A percentile compares a stretch with the other conserved stretches of the same genome.
Conservation (phyloP, 2,329 filamentous ascomycete genomes). For the Diaporthe citriasiana region DNA sequence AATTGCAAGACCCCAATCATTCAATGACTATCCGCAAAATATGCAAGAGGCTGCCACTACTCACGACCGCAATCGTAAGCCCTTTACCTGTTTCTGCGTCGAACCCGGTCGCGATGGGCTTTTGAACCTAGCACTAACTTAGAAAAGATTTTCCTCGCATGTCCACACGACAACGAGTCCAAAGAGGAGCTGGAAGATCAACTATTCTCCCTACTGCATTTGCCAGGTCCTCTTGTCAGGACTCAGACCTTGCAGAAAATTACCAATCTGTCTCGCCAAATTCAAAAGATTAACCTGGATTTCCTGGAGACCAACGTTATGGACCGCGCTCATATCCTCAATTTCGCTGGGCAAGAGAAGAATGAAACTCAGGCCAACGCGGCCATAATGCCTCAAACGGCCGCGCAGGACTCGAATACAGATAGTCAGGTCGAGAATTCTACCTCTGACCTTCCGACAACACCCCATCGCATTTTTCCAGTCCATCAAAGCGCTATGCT, state of each 20-base stretch:
- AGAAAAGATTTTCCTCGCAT: not conserved
- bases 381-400: not conserved
- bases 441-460: not conserved
- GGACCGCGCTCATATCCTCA: not conserved
- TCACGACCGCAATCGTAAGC: constrained; percentile 5
- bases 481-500: no score
- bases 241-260: not conserved
- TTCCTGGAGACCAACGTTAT: not conserved
- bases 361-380: not conserved
- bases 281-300: not conserved
- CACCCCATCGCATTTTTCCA: not conserved
- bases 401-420: not conserved
- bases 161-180: not conserved
- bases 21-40: not conserved
- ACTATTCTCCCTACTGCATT: not conserved
- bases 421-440: no score
- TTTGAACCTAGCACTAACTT: not conserved
- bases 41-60: not conserved
- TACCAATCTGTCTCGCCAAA: not conserved
- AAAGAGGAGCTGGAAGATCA: not conserved
- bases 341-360: not conserved
- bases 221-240: not conserved
- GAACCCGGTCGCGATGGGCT: no score
- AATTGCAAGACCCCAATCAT: not conserved
- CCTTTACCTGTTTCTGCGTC: not conserved